These are phyloP conservation scores for Neckera pumila DNA, from an alignment of 225 moss, liverwort and hornwort genomes.

Conservation along the genomic window DNA sequence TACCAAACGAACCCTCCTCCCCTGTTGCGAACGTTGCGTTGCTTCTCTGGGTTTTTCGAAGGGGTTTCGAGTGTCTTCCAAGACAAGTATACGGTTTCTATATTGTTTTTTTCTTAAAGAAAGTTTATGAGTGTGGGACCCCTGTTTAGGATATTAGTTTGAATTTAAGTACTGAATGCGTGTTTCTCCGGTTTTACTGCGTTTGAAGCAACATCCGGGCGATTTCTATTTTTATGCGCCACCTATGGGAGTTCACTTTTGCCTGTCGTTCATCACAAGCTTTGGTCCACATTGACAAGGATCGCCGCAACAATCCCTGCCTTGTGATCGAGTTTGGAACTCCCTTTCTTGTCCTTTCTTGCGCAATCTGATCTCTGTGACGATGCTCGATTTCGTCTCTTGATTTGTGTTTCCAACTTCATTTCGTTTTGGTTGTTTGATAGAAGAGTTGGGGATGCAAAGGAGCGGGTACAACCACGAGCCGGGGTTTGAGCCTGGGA, in stretches of 20 bases:
- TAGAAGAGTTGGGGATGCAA: constrained; percentile 36
- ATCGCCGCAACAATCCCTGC: not conserved
- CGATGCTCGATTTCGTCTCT: not conserved
- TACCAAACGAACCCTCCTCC: not conserved
- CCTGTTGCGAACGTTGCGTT: not conserved
- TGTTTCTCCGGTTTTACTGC: not conserved
- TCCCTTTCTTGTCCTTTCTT: not conserved
- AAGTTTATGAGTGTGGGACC: not conserved
- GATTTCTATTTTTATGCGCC: not conserved
- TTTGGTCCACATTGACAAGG: not conserved
- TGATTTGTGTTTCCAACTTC: not conserved
- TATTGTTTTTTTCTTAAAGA: not conserved
- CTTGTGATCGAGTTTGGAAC: not conserved
- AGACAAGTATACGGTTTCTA: not conserved
- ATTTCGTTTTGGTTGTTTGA: not conserved
- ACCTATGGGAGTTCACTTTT: not conserved
- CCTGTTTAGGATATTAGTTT: not conserved
- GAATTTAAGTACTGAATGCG: not conserved
- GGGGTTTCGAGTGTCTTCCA: not conserved
- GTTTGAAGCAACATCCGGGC: constrained; percentile 1
- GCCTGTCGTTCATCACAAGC: not conserved
- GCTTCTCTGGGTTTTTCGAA: not conserved
- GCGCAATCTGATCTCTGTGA: not conserved
- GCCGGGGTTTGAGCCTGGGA: constrained; percentile 8
- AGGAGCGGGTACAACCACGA: constrained; percentile 13